Percentiles rank a stretch among this genome's conserved stretches.
Conservation (phyloP, 2,329 filamentous ascomycete genomes). For the Talaromyces pinophilus region DNA sequence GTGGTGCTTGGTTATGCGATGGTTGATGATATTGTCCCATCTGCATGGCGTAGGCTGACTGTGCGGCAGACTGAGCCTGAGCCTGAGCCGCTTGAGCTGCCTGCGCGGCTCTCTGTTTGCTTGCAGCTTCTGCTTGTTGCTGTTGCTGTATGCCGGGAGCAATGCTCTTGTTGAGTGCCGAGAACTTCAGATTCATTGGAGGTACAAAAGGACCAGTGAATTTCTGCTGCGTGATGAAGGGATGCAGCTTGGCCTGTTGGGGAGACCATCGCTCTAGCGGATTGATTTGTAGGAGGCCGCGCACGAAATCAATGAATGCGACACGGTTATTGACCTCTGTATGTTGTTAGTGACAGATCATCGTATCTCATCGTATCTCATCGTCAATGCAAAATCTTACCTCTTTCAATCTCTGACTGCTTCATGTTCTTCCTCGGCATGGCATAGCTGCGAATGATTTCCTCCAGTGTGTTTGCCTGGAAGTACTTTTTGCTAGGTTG, state of each 20-base stretch:
- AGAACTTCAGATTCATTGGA: constrained; percentile 92
- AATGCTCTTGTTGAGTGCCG: constrained; percentile 79
- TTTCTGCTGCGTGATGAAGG: constrained; percentile 98
- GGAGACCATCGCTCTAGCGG: constrained; percentile 96
- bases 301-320: constrained; percentile 97
- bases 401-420: constrained; percentile 90
- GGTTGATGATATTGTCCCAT: constrained; percentile 57
- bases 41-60: constrained; percentile 67
- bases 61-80: constrained; percentile 68
- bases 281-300: constrained; percentile 89
- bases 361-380: background rate
- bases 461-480: constrained; percentile 85
- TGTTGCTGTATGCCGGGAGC: constrained; percentile 94
- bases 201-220: constrained; percentile 95
- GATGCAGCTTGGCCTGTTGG: constrained; percentile 94
- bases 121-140: constrained; percentile 88
- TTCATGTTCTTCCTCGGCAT: constrained; percentile 99
- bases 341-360: constrained; percentile 21
- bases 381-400: constrained; percentile 55
- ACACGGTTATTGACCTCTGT: constrained; percentile 97
- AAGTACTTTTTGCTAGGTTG: constrained; percentile 99
- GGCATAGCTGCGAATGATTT: constrained; percentile 96
- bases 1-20: constrained; percentile 54
- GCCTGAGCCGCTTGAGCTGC: constrained; percentile 52
- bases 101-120: constrained; percentile 77